Base-by-base conservation (phyloP, 768 basidiomycete genomes). In the Tulasnella sp. region DNA sequence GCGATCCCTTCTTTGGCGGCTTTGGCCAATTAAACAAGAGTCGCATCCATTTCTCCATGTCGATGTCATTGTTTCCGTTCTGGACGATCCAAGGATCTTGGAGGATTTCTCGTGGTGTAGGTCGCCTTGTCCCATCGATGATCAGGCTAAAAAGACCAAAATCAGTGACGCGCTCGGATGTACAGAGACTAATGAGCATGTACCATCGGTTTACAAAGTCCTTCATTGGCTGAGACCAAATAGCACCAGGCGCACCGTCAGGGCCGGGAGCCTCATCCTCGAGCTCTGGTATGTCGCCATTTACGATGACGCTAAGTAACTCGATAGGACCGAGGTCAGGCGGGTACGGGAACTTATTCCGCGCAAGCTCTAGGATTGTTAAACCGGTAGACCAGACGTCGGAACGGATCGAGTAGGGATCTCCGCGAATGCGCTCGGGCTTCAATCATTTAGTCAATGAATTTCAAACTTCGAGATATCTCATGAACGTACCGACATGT, bases 341-440 rank as follows among this genome's bases (percentile, higher is more conserved):
- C 2, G 95, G 91, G 83, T 97, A 98, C 11, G 97, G 97, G 84
- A 97, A 98, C 47, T 91, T 88, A 77, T 96, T 97, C 77, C 92
- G 87, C 5, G 95, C 91, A 29, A 99, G 87, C 81, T 98, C 97
- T 76, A 98, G 85, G 39, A 99, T 84, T 0, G 95, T 92, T 62
- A 99, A 90, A 29, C 96, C 97, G 16, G 94, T 90, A 0, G 95
- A 98, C 97, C 97, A 99, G 29, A 99, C 95, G 79, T 99, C 95
- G 41, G 95, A 93, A 72, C 93, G 89, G 77, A 97, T 96, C 37
- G 92, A 92, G 79, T 97, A 99, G 75, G 90, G 88, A 71, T 90
- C 86, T 5, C 96, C 96, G 76, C 88, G 89, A 74, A 98, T 95
- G 74, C 96, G 90, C 81, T 98, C 96, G 65, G 96, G 96, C 92